Evolutionary conservation across 257 asterid species (phyloP).

Genomic region (Solanum okadae): DNA sequence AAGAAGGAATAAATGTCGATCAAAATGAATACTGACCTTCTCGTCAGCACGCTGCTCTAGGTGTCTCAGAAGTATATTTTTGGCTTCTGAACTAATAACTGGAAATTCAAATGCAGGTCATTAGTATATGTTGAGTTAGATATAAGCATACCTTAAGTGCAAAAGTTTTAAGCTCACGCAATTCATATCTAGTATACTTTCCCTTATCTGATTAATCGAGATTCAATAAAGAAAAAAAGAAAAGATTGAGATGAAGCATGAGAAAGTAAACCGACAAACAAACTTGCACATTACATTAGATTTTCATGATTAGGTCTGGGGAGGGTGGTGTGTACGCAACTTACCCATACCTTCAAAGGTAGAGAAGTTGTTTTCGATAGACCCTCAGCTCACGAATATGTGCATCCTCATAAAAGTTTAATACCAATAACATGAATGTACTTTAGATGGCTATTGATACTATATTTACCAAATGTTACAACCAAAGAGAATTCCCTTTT

Average conservation of each 20-base stretch:
- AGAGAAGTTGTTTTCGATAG: neutral
- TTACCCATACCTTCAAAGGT: neutral
- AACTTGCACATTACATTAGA: neutral
- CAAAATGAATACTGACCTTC: conserved; percentile 16
- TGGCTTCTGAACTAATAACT: conserved; percentile 32
- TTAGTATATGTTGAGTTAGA: neutral
- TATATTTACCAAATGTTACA: neutral
- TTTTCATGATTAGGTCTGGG: neutral
- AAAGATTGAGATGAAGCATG: neutral
- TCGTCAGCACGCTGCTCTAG: conserved; percentile 28
- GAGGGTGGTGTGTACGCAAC: neutral
- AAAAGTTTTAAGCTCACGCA: neutral
- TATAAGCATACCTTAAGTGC: neutral
- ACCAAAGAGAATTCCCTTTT: neutral
- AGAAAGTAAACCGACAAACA: neutral
- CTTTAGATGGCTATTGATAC: neutral
- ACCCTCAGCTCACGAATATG: neutral
- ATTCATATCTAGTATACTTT: neutral
- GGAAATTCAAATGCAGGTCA: neutral
- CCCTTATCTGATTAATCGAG: neutral
- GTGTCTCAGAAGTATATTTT: conserved; percentile 27
- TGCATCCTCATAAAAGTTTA: neutral
- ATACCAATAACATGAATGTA: neutral
- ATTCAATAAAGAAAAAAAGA: neutral
- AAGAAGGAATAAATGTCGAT: neutral